phyloP scores from a whole-genome alignment of 108 stramenopile genomes.

The Aurantiochytrium sp. region DNA sequence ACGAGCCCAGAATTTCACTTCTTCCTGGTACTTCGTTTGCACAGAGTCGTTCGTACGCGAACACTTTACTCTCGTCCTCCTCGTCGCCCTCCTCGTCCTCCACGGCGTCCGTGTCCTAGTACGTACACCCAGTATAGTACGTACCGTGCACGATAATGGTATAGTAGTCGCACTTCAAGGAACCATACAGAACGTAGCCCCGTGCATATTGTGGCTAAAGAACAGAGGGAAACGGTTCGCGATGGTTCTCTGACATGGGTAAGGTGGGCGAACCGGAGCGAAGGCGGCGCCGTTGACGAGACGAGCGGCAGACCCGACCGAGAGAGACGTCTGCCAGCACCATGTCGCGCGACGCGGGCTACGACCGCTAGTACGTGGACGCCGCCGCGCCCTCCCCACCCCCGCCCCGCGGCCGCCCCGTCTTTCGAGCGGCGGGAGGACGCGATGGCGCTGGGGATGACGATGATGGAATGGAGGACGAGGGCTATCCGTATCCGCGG shows the following conservation, averaged over 20 bases:
- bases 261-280: not conserved
- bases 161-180: no score
- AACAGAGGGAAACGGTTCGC: not conserved
- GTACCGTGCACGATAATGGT: not conserved
- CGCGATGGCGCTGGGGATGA: no score
- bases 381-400: no score
- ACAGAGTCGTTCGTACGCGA: no score
- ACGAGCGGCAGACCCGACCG: not conserved
- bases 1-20: no score
- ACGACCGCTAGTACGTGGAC: conserved; percentile 44
- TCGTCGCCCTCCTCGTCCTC: no score
- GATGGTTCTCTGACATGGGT: not conserved
- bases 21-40: no score
- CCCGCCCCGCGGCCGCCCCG: not conserved
- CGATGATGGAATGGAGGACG: not conserved
- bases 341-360: conserved; percentile 52
- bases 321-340: not conserved
- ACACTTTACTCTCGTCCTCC: no score
- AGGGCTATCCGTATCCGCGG: not conserved
- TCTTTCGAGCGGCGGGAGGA: not conserved
- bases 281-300: not conserved
- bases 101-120: no score
- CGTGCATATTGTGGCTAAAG: not conserved
- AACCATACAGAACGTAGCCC: no score
- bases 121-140: no score